These are phyloP conservation scores for Saprolegnia diclina DNA, from an alignment of 352 stramenopile genomes.

Conservation along the genomic window DNA sequence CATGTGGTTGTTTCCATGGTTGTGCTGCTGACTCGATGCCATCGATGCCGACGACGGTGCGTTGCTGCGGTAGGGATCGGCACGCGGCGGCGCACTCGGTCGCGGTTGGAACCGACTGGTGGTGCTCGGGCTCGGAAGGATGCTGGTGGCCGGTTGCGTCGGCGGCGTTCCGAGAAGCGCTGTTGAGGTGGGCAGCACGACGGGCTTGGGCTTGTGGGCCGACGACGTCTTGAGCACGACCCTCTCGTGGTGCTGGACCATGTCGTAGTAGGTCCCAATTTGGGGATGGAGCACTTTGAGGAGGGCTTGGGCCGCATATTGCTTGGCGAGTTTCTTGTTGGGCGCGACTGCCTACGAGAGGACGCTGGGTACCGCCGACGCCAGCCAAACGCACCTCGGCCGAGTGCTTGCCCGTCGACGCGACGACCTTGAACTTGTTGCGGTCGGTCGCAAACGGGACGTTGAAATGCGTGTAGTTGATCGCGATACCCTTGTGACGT, in stretches of 20 bases:
- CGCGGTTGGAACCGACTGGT: too few relatives aligned
- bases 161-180: too few relatives aligned
- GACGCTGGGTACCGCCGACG: background rate
- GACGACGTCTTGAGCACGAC: background rate
- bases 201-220: background rate
- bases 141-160: too few relatives aligned
- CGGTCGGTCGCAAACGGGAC: constrained; percentile 41
- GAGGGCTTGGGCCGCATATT: constrained; percentile 65
- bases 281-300: constrained; percentile 48
- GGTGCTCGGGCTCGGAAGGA: too few relatives aligned
- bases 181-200: background rate
- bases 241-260: constrained; percentile 15
- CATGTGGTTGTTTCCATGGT: too few relatives aligned
- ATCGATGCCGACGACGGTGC: too few relatives aligned
- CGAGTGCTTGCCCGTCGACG: constrained; percentile 53
- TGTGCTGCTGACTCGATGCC: too few relatives aligned
- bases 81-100: too few relatives aligned
- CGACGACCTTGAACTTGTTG: constrained; percentile 72
- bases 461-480: constrained; percentile 76
- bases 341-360: constrained; percentile 48
- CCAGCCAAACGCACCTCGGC: constrained; percentile 45
- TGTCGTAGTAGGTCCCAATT: background rate
- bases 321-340: constrained; percentile 79
- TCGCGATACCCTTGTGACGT: constrained; percentile 62
- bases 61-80: too few relatives aligned